Conservation (phyloP, 345 rosid species). For the Kandelia obovata region DNA sequence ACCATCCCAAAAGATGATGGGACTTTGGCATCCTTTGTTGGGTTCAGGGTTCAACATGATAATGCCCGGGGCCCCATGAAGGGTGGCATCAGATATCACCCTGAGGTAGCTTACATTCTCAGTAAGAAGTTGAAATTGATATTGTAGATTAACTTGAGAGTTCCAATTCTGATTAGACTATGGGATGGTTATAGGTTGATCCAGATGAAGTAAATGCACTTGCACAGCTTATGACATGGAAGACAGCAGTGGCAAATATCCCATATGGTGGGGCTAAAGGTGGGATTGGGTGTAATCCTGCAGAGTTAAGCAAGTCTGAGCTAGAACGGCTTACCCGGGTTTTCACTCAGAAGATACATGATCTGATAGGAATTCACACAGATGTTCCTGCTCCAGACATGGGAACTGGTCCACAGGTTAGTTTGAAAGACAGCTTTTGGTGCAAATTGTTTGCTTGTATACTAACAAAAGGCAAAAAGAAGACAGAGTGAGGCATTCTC, state of each 20-base stretch:
- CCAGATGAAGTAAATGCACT: constrained; percentile 97
- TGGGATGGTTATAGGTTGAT: constrained; percentile 54
- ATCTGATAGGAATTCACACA: constrained; percentile 77
- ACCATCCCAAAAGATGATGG: constrained; percentile 95
- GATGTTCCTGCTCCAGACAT: constrained; percentile 99
- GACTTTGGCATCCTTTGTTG: constrained; percentile 79
- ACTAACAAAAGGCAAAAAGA: background rate
- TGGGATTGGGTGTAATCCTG: constrained; percentile 85
- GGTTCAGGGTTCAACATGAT: constrained; percentile 93
- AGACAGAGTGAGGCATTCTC: background rate
- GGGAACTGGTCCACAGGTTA: constrained; percentile 96
- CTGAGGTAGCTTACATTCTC: constrained; percentile 51
- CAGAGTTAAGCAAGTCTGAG: constrained; percentile 63
- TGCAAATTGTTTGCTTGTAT: background rate
- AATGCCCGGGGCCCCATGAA: constrained; percentile 99
- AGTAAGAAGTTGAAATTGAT: background rate
- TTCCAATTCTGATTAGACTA: constrained; percentile 8
- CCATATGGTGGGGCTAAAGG: constrained; percentile 99
- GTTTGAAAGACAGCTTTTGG: background rate
- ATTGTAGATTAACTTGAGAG: background rate
- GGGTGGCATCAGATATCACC: constrained; percentile 98
- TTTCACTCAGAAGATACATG: constrained; percentile 94
- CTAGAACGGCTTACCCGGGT: constrained; percentile 87
- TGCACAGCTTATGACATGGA: constrained; percentile 98
- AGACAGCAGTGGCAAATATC: constrained; percentile 92